Evolutionary conservation across 305 asterid genomes (phyloP), one percentile per base, ranked within the genome.

Genomic region (Andrographis paniculata): DNA sequence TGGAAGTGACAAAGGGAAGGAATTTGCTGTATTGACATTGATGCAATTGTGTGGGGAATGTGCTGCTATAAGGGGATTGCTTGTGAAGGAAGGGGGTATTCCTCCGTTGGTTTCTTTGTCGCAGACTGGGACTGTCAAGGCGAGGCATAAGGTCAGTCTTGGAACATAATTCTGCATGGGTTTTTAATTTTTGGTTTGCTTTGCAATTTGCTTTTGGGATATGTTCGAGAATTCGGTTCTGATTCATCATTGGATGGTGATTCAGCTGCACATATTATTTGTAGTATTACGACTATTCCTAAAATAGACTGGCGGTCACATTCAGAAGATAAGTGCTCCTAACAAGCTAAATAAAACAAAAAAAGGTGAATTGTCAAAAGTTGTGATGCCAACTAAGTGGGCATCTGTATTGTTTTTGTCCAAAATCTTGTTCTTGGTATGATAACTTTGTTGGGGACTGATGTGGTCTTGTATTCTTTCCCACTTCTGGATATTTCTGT

Each of bases 31-130:
- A 40, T 21, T 82, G 67, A 82, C 93, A 23, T 65, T 89, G 77
- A 53, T 89, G 78, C 93, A 76, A 65, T 50, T 89, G 48, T 89
- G 96, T 60, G 65, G 31, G 19, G 96, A 85, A 33, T 74, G 86
- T 66, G 76, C 78, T 15, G 45, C 82, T 63, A 80, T 76, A 63
- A 68, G 98, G 48, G 94, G 84, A 22, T 67, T 89, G 75, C 82
- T 89, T 55, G 94, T 89, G 17, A 75, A 94, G 58, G 98, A 89
- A 75, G 96, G 96, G 1, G 94, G 88, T 0, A 89, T 89, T 52
- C 98, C 96, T 22, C 98, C 98, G 0, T 76, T 89, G 42, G 98
- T 89, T 54, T 93, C 96, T 0, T 69, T 89, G 59, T 85, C 98
- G 18, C 95, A 85, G 70, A 52, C 58, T n/a, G 94, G 96, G 35